Evolutionary conservation across 306 rosid species (phyloP), one percentile per base, ranked within the genome.

Genomic region (Luffa aegyptiaca): DNA sequence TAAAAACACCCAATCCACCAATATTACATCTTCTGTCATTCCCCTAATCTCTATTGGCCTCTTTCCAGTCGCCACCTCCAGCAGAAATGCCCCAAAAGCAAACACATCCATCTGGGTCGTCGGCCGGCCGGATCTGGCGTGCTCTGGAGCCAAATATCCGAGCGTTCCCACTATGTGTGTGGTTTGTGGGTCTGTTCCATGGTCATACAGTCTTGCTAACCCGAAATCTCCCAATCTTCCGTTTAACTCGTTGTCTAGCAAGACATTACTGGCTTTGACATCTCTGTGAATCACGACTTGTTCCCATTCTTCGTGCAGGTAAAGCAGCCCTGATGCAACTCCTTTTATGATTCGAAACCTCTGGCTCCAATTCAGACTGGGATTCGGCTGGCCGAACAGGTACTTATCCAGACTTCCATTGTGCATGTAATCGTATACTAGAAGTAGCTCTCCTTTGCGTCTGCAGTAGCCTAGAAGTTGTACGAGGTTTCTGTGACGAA

Each of bases 341-440:
- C 86, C 86, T 74, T 75, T 86, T 1, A 86, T 80, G 76, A 83
- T 76, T 36, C 72, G 5, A 49, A 83, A 64, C 26, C 86, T 83
- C 42, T 86, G 83, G n/a, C 11, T 78, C 86, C 88, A 86, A 33
- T 44, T 59, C 8, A 86, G 83, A 12, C 79, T 57, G 5, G 66
- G 59, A 7, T 14, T 37, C 1, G 84, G 45, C 26, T 81, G 45
- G 69, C 20, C 46, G 44, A 56, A 79, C 10, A 86, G 65, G 74
- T 64, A 79, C 33, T 87, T 83, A 71, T 85, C 90, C 39, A 87
- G 61, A 79, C 88, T 85, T 51, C 87, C 81, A 26, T 87, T 81
- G 2, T 86, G 80, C 87, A 87, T 87, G 57, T 70, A 83, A 1
- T 83, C 87, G 9, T 83, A 80, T 18, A 86, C 85, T 36, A 86